Evolutionary conservation across 805 yeast species (phyloP).

Genomic region (Metschnikowia kunwiensis): DNA sequence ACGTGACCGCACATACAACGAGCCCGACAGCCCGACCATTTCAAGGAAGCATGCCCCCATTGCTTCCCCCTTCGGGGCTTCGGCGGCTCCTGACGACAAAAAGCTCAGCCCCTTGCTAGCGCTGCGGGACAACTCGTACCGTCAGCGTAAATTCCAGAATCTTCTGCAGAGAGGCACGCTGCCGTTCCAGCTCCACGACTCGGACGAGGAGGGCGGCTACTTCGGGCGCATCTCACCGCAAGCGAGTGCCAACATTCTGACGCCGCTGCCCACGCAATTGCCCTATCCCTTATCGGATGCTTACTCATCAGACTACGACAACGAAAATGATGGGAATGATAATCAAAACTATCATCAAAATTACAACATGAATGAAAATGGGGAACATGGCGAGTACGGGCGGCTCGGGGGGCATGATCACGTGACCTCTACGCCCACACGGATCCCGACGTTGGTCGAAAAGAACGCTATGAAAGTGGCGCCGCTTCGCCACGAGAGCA

Average conservation of each 20-base stretch:
- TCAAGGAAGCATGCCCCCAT: neutral
- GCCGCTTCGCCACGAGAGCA: conserved; percentile 3
- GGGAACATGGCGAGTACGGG: too few relatives aligned
- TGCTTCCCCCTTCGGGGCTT: neutral
- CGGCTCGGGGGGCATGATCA: too few relatives aligned
- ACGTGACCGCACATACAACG: neutral
- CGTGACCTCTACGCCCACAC: conserved; percentile 18
- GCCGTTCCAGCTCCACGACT: conserved; percentile 7
- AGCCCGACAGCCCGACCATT: conserved; percentile 4
- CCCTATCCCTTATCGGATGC: conserved; percentile 13
- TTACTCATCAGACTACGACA: conserved; percentile 8
- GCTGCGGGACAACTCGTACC: conserved; percentile 2
- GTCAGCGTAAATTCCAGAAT: conserved; percentile 15
- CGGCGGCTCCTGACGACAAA: neutral
- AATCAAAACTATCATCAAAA: too few relatives aligned
- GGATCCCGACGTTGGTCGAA: conserved; percentile 14
- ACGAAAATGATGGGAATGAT: neutral
- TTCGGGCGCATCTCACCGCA: neutral
- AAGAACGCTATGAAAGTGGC: conserved; percentile 8
- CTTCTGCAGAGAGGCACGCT: conserved; percentile 17
- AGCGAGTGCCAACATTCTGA: neutral
- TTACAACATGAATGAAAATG: too few relatives aligned
- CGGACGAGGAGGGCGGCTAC: conserved; percentile 2
- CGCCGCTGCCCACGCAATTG: conserved; percentile 3
- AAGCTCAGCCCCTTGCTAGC: neutral